phyloP scores from a whole-genome alignment of 257 asterid species.

The Anisodus acutangulus region DNA sequence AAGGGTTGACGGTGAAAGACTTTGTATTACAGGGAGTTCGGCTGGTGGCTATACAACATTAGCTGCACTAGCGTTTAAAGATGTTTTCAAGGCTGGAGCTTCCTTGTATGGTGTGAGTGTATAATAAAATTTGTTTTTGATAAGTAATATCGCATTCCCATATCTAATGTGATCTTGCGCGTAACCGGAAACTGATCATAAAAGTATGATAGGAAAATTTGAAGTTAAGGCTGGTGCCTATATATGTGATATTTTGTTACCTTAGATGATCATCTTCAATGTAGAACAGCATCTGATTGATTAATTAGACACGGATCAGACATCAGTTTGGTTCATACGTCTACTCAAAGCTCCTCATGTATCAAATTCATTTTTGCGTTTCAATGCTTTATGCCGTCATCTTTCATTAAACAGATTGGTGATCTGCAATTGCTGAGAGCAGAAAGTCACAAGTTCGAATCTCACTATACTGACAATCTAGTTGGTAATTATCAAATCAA shows the following conservation, averaged over 20 bases:
- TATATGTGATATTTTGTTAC: not conserved
- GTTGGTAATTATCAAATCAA: slow-evolving; percentile 58
- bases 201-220: not conserved
- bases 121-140: slow-evolving; percentile 25
- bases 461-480: slow-evolving; percentile 83
- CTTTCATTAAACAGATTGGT: slow-evolving; percentile 64
- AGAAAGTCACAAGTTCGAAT: slow-evolving; percentile 91
- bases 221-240: not conserved
- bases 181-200: slow-evolving; percentile 7
- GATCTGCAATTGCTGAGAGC: slow-evolving; percentile 72
- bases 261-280: slow-evolving; percentile 1
- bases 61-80: slow-evolving; percentile 91
- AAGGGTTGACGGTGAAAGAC: slow-evolving; percentile 78
- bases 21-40: slow-evolving; percentile 96
- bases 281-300: not conserved
- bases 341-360: slow-evolving; percentile 15
- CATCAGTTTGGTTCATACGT: slow-evolving; percentile 26
- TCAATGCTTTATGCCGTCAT: slow-evolving; percentile 15
- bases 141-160: slow-evolving; percentile 9
- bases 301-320: not conserved
- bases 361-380: slow-evolving; percentile 3
- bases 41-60: slow-evolving; percentile 99
- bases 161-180: not conserved
- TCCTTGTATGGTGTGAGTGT: slow-evolving; percentile 93
- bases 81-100: slow-evolving; percentile 86